Evolutionary conservation across 2,329 filamentous ascomycete species (phyloP), one percentile per base, ranked within the genome.

Genomic region (Sporothrix inflata): DNA sequence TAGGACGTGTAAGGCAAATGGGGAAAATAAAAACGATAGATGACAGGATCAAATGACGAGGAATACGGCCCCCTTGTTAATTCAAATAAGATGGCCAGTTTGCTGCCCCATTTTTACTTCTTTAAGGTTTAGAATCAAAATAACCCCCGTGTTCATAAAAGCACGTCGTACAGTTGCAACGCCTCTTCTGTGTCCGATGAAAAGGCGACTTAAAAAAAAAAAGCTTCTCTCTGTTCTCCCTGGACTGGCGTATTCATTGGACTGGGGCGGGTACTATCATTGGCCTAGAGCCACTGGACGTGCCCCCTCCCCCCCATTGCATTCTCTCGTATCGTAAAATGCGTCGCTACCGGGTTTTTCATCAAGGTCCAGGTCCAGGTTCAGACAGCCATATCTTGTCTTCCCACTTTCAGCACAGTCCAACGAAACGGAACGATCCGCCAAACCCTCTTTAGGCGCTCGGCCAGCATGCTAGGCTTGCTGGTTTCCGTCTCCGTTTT

Each of bases 371-470:
- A n/a, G n/a, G 47, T 49, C 19, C 1, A 49, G 47, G 19, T 19
- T 8, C 47, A 21, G 16, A 8, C 47, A n/a, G 5, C 19, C 5
- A 1, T 11, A 11, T 19, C 14, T n/a, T 21, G 47, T n/a, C 21
- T 63, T 42, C 9, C 57, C 38, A 7, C n/a, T 19, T 45, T 63
- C 34, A 27, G 60, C 60, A 42, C 60, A 61, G 57, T 27, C 38
- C 60, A 65, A 65, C 63, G 63, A 66, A 66, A 66, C 63, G 63
- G 63, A 66, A 66, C 42, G 63, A 47, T 49, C 63, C 63, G 63
- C 63, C 42, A 34, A 47, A 21, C 7, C 24, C 14, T 11, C 7
- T 30, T 65, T n/a, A n/a, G 24, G 57, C 9, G 11, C 34, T 9
- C 21, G 14, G 51, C 2, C 57, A 49, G 27, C 63, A 49, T 11